phyloP scores from a whole-genome alignment of 768 basidiomycete genomes.

The Leccinum subtestaceum region DNA sequence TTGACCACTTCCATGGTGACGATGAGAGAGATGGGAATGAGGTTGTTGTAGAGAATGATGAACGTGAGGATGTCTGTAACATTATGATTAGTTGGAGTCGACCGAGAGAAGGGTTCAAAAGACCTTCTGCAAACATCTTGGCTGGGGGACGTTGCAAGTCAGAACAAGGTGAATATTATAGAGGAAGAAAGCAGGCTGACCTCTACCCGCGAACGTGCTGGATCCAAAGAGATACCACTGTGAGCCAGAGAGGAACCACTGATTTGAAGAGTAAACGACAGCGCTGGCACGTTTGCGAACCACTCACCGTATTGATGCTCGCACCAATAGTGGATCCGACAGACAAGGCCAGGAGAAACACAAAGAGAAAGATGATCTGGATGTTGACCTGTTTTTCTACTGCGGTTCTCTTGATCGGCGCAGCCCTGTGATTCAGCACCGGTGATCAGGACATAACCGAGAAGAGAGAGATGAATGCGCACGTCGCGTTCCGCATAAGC shows the following conservation, averaged over 20 bases:
- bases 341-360: slow-evolving; percentile 81
- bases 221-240: slow-evolving; percentile 89
- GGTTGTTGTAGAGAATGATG: slow-evolving; percentile 98
- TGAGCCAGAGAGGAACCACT: slow-evolving; percentile 83
- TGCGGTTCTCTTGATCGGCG: slow-evolving; percentile 94
- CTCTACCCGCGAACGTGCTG: slow-evolving; percentile 57
- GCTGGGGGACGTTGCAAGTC: slow-evolving; percentile 39
- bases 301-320: slow-evolving; percentile 72
- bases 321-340: slow-evolving; percentile 90
- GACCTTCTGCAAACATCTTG: slow-evolving; percentile 83
- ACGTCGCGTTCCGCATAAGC: slow-evolving; percentile 98
- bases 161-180: background rate
- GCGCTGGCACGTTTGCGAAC: background rate
- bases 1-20: slow-evolving; percentile 99
- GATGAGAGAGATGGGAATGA: slow-evolving; percentile 98
- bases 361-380: slow-evolving; percentile 94
- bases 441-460: background rate
- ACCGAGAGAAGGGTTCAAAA: slow-evolving; percentile 2
- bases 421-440: slow-evolving; percentile 52
- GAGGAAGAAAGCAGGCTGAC: slow-evolving; percentile 36
- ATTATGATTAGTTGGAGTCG: slow-evolving; percentile 9
- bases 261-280: slow-evolving; percentile 2
- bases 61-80: slow-evolving; percentile 89
- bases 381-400: slow-evolving; percentile 95
- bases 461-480: slow-evolving; percentile 30